Evolutionary conservation across 225 moss, liverwort and hornwort genomes (phyloP), one percentile per base, ranked within the genome.

Genomic region (Asterella californica): DNA sequence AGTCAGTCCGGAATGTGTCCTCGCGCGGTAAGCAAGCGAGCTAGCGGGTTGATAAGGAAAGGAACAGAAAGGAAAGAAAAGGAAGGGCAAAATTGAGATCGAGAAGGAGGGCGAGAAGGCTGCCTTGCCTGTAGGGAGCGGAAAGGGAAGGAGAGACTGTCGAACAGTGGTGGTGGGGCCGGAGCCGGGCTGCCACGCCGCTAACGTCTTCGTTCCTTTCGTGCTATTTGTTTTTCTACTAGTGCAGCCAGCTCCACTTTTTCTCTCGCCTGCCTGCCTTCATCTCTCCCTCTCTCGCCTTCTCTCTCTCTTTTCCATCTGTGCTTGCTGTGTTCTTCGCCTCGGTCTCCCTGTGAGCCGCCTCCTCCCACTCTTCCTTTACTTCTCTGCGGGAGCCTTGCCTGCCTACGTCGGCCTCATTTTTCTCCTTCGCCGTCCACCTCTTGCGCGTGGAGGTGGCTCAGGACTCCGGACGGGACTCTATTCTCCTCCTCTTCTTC

Each of bases 191-290:
- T 73, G 73, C 73, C 50, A 73, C 73, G 49, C 49, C 49, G 73
- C 71, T 73, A 52, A 52, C 47, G 29, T 73, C 73, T 73, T 73
- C 6, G 73, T 19, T 45, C 2, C 69, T 70, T 42, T 70, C 42
- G 38, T 45, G 69, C 69, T 64, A 24, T 1, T 1, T 33, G 5
- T 38, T 65, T 70, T 70, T 70, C 69, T 21, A 42, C 42, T 70
- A 45, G 19, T 18, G 49, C 73, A 73, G 73, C 27, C 73, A 73
- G 73, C 73, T 73, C 49, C 73, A 25, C 73, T 50, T 52, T 73
- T 25, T 52, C 15, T 45, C 24, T 36, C 38, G 29, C 42, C 15
- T 50, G 30, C 70, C 45, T 42, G 22, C 15, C 47, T 42, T 27
- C 47, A 34, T 34, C 69, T 69, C 4, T n/a, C 69, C 22, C 11